These are phyloP conservation scores for Polyporus tsugae DNA, from an alignment of 1,284 basidiomycete species.

Conservation along the genomic window DNA sequence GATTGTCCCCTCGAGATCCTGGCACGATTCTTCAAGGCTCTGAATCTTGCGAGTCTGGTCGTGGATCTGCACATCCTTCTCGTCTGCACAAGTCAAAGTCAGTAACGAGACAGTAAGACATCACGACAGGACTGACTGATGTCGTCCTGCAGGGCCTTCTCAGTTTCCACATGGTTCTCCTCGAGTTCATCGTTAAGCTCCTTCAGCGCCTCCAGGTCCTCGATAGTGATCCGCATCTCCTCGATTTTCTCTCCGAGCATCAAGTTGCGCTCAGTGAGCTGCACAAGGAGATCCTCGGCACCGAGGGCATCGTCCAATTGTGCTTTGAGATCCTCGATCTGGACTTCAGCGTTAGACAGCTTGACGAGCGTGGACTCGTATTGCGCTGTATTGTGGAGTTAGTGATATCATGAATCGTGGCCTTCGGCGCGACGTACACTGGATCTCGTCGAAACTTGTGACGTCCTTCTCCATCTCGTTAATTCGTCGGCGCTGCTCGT, in stretches of 20 bases:
- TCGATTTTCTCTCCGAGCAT: constrained; percentile 96
- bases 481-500: constrained; percentile 84
- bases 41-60: constrained; percentile 74
- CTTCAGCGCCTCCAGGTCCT: constrained; percentile 95
- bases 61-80: constrained; percentile 73
- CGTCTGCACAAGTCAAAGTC: constrained; percentile 54
- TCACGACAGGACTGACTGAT: constrained; percentile 62
- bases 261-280: constrained; percentile 94
- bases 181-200: constrained; percentile 98
- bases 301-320: constrained; percentile 96
- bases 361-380: constrained; percentile 84
- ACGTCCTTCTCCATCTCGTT: constrained; percentile 92
- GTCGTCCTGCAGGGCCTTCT: constrained; percentile 92
- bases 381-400: constrained; percentile 57
- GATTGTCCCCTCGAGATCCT: constrained; percentile 90
- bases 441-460: constrained; percentile 70
- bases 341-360: constrained; percentile 85
- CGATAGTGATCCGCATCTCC: constrained; percentile 94
- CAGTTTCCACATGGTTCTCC: constrained; percentile 95
- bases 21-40: constrained; percentile 77
- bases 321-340: constrained; percentile 93
- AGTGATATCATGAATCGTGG: too few relatives aligned
- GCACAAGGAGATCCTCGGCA: constrained; percentile 96
- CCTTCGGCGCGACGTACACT: too few relatives aligned
- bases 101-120: neutral